Percentiles rank a stretch among this genome's conserved stretches.
These are phyloP conservation scores for Larix kaempferi DNA, from an alignment of 75 land plant genomes.

Conservation along the genomic window DNA sequence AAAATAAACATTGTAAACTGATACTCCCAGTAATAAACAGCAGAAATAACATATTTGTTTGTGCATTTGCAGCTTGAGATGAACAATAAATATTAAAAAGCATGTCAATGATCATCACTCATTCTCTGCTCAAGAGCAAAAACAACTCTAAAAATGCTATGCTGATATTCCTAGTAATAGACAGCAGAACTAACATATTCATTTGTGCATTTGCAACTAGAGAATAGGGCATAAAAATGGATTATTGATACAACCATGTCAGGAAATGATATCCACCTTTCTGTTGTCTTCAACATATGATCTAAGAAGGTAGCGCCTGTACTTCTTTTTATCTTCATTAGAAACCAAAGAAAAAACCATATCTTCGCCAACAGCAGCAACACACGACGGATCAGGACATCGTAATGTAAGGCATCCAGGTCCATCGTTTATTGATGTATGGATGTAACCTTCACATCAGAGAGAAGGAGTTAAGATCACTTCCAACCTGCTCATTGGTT, in stretches of 20 bases:
- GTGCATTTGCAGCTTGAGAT: no score
- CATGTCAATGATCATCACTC: background rate
- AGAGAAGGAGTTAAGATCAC: background rate
- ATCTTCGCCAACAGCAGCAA: constrained; percentile 58
- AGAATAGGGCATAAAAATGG: background rate
- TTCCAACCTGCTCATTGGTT: background rate
- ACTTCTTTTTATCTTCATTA: constrained; percentile 46
- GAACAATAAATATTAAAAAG: background rate
- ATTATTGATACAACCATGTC: background rate
- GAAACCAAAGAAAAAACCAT: constrained; percentile 49
- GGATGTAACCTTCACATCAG: constrained; percentile 43
- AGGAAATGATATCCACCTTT: constrained; percentile 28
- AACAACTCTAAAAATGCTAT: background rate
- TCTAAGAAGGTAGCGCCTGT: constrained; percentile 48
- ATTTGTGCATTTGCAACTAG: background rate
- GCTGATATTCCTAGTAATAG: no score
- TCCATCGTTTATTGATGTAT: constrained; percentile 66
- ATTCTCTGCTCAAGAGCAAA: background rate
- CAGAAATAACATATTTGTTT: no score
- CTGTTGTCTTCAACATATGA: constrained; percentile 65
- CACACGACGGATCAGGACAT: constrained; percentile 69
- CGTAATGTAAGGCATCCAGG: constrained; percentile 67
- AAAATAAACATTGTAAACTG: no score
- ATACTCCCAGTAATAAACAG: no score
- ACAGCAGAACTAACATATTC: background rate